Base-by-base conservation (phyloP, 1,284 basidiomycete genomes). In the Cryptococcus floricola region DNA sequence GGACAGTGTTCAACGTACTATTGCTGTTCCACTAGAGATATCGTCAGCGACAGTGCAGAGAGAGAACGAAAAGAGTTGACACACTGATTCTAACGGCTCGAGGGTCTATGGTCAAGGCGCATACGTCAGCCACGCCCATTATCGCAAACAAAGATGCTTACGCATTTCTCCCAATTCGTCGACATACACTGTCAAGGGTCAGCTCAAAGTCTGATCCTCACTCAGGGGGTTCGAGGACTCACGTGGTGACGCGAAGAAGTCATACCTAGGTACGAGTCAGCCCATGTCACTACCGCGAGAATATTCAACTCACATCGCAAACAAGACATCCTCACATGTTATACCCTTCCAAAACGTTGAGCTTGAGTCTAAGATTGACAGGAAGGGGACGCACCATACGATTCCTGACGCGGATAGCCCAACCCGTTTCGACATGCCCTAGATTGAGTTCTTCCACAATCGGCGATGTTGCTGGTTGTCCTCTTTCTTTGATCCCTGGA, bases 371-470 rank as follows among this genome's bases (percentile, higher is more conserved):
- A 6, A 37, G 23, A n/a, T 12, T n/a, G 41, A 16, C 8, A n/a
- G 16, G 4, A 6, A 42, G 2, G 9, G 41, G 5, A n/a, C 41
- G 27, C 48, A 70, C 69, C 73, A 74, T 75, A 43, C 73, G 59
- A 64, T 75, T 75, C 39, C 73, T 49, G 18, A 75, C 73, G 34
- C 73, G 56, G 6, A 75, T 67, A 39, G 70, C 66, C 73, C 73
- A 73, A 8, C 67, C 73, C 6, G 73, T 68, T 52, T 75, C 73
- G 10, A 74, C 64, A 57, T 75, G 69, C 13, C 73, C 73, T 31
- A 75, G 53, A 52, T 75, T 70, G 46, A 75, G 47, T 50, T 75
- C 73, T 57, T 75, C 73, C 16, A 74, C 71, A 19, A 75, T 75
- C 8, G 73, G 73, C 0, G 69, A 69, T n/a, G 73, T 75, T 23